Conservation (phyloP, 179 eudicot species). For the Beta macrorhiza region DNA sequence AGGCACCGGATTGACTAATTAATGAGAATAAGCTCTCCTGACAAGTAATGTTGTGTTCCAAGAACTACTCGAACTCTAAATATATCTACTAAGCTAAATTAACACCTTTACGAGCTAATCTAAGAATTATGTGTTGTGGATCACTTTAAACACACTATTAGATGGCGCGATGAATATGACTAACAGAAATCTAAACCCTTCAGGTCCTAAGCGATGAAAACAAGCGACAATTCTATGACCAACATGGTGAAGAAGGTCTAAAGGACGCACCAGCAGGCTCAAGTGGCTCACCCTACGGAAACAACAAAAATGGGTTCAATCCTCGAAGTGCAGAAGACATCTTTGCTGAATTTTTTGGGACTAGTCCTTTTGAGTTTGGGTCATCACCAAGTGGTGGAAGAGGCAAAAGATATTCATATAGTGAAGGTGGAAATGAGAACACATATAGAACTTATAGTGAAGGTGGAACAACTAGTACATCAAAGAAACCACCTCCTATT, state of each 20-base stretch:
- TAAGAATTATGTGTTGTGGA: too few relatives aligned
- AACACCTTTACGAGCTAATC: too few relatives aligned
- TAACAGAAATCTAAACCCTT: background rate
- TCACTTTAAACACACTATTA: background rate
- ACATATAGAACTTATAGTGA: conserved; percentile 33
- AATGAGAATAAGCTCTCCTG: too few relatives aligned
- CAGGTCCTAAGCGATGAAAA: conserved; percentile 86
- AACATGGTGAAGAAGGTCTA: conserved; percentile 86
- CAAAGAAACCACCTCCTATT: conserved; percentile 66
- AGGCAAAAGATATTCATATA: conserved; percentile 52
- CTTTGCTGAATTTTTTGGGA: conserved; percentile 87
- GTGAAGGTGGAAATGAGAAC: conserved; percentile 43
- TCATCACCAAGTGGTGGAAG: conserved; percentile 48
- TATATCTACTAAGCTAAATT: too few relatives aligned
- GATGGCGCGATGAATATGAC: background rate
- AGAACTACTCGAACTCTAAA: too few relatives aligned
- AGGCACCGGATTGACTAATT: too few relatives aligned
- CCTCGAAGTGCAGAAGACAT: conserved; percentile 92
- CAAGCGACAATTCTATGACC: conserved; percentile 62
- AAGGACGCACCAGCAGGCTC: conserved; percentile 57
- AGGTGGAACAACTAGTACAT: conserved; percentile 15
- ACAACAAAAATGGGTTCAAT: conserved; percentile 42
- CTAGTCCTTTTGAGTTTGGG: conserved; percentile 74
- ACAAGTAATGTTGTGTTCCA: too few relatives aligned
- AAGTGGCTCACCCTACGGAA: conserved; percentile 30